Percentiles rank a stretch among this genome's conserved stretches.
Conservation (phyloP, 2,329 filamentous ascomycete genomes). For the Clarireedia monteithiana region DNA sequence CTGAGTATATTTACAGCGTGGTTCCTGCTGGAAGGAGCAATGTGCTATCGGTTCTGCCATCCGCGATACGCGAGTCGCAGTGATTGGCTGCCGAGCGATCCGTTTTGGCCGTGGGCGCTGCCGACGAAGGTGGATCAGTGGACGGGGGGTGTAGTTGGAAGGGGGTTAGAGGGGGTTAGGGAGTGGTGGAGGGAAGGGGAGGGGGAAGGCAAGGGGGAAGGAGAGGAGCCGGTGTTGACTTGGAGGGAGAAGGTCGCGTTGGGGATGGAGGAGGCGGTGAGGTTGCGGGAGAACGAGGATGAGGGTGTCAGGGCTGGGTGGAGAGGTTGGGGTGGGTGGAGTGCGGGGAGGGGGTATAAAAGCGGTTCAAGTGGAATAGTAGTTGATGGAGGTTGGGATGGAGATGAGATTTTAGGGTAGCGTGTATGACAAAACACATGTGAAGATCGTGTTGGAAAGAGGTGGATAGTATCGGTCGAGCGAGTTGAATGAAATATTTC, state of each 20-base stretch:
- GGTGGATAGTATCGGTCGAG: too few relatives aligned
- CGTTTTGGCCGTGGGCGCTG: slow-evolving; percentile 51
- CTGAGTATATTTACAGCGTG: slow-evolving; percentile 40
- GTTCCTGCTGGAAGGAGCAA: slow-evolving; percentile 45
- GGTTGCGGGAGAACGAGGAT: not conserved
- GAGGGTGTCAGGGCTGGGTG: not conserved
- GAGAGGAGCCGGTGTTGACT: not conserved
- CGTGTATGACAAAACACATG: not conserved
- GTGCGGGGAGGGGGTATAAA: not conserved
- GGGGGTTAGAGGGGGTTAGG: not conserved
- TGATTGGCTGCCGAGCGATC: slow-evolving; percentile 48
- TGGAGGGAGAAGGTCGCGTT: not conserved
- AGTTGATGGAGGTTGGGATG: not conserved
- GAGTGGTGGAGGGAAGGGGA: not conserved
- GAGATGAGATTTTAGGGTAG: not conserved
- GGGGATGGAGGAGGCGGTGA: not conserved
- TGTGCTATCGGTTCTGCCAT: slow-evolving; percentile 47
- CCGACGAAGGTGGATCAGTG: slow-evolving; percentile 57
- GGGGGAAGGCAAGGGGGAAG: not conserved
- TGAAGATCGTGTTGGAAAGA: too few relatives aligned
- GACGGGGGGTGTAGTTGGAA: slow-evolving; percentile 29
- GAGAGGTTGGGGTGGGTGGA: not conserved
- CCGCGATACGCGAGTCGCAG: slow-evolving; percentile 39
- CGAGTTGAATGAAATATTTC: too few relatives aligned
- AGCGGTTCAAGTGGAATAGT: not conserved